Conservation (phyloP, 2,329 filamentous ascomycete genomes). For the Alternaria metachromatica region DNA sequence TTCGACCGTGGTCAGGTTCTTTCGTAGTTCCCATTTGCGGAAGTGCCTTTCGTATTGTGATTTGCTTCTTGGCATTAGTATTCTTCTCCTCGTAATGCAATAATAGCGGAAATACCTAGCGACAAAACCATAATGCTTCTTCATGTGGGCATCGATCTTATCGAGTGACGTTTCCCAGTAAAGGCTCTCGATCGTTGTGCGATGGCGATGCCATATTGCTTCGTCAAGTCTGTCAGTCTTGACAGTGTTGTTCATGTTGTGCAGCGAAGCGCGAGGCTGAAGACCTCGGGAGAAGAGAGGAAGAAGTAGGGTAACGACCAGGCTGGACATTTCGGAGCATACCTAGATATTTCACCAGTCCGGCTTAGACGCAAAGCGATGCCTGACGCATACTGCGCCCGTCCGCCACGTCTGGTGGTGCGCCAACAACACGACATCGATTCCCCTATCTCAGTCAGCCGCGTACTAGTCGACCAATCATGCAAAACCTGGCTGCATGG, state of each 20-base stretch:
- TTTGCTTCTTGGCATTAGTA: neutral
- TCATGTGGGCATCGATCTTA: neutral
- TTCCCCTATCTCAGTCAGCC: neutral
- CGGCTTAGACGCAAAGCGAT: fast-evolving
- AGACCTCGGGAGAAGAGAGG: neutral
- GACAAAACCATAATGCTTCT: neutral
- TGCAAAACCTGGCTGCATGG: neutral
- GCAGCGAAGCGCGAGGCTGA: neutral
- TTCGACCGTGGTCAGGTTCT: neutral
- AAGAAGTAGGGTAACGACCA: neutral
- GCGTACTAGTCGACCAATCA: neutral
- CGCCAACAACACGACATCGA: neutral
- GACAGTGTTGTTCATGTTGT: neutral
- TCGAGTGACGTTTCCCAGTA: neutral
- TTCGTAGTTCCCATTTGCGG: neutral
- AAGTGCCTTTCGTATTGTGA: neutral
- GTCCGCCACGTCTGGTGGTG: neutral
- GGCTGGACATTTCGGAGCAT: neutral
- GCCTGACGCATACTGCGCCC: neutral
- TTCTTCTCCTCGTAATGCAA: too few species aligned
- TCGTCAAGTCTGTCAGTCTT: neutral
- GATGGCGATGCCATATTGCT: neutral
- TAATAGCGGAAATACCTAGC: neutral
- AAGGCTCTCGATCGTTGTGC: neutral
- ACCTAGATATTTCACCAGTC: neutral